Evolutionary conservation across 768 basidiomycete genomes (phyloP), one percentile per base, ranked within the genome.

Genomic region (Mycena polygramma): DNA sequence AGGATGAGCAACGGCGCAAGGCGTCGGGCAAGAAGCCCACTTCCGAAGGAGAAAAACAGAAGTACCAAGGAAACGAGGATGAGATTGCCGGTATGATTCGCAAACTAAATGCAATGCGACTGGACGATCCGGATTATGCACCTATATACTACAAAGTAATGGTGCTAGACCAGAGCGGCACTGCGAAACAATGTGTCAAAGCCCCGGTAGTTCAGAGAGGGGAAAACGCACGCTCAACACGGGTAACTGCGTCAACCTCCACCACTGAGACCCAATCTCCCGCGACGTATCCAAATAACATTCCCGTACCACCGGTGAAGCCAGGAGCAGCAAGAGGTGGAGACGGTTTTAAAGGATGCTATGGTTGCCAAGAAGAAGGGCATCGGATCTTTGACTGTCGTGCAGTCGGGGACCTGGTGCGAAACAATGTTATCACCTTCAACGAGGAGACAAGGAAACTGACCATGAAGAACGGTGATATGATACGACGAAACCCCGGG

Each of bases 81-180:
- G 57, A 70, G 19, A 22, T 58, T 7, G 36, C 65, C 0, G 46
- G 26, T 0, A 19, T 70, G n/a, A 61, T 70, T 35, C n/a, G 63
- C 0, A 15, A 57, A 22, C 22, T 70, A 15, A 61, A 54, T 41
- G 19, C 20, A 0, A 70, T 70, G 63, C 20, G 10, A 0, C 6
- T 70, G 13, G 58, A 70, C 22, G 69, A 70, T 13, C 69, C 69
- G 14, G 69, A 70, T 19, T 70, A 70, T 15, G 57, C 63, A 49
- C 69, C 69, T 3, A 15, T 53, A 2, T 70, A 65, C 26, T 70
- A 70, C 22, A 70, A 65, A 46, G 63, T 70, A 1, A 43, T 70
- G 63, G 51, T 57, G 2, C 4, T 55, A 9, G 69, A 70, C 22
- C 24, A 17, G 8, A 66, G 15, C 2, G 65, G 65, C 20, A 49